Evolutionary conservation across 2,329 filamentous ascomycete species (phyloP).

Genomic region (Alternaria arborescens): DNA sequence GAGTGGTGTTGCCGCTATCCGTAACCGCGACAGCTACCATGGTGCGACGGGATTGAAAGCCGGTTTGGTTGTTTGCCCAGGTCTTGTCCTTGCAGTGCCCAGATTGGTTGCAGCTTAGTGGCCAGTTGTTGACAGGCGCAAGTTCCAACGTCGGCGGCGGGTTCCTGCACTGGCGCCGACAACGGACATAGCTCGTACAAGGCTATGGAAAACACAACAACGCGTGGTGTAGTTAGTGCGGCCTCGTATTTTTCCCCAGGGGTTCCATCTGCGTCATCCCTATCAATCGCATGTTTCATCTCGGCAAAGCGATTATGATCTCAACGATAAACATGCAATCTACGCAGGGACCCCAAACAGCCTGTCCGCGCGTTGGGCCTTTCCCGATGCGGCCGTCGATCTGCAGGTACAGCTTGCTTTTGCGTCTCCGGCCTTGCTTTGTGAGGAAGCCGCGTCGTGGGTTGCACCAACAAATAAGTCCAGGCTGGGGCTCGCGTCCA

Average conservation of each 20-base stretch:
- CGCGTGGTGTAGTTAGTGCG: not conserved
- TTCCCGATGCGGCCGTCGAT: slow-evolving; percentile 16
- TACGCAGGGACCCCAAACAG: slow-evolving; percentile 8
- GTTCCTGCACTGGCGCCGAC: slow-evolving; percentile 13
- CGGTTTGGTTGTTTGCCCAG: not conserved
- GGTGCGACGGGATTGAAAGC: slow-evolving; percentile 1
- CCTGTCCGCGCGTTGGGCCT: slow-evolving; percentile 14
- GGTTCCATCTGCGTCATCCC: not conserved
- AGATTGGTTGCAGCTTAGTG: not conserved
- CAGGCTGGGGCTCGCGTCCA: slow-evolving; percentile 7
- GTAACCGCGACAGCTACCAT: slow-evolving; percentile 2
- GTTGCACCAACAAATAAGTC: slow-evolving; percentile 27
- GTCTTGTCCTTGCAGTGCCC: slow-evolving; percentile 1
- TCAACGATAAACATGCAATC: slow-evolving; percentile 17
- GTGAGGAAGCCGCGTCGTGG: slow-evolving; percentile 8
- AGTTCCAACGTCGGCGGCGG: slow-evolving; percentile 1
- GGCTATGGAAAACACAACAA: not conserved
- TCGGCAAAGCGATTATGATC: not conserved
- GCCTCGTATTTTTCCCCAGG: not conserved
- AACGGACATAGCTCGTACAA: not conserved
- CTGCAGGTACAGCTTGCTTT: slow-evolving; percentile 25
- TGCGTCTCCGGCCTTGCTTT: slow-evolving; percentile 23
- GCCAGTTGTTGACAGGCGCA: slow-evolving; percentile 1
- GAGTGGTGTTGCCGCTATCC: not conserved
- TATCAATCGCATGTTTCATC: not conserved